These are phyloP conservation scores for Antarctomyces pellizariae DNA, from an alignment of 495 filamentous ascomycete species.

Conservation along the genomic window DNA sequence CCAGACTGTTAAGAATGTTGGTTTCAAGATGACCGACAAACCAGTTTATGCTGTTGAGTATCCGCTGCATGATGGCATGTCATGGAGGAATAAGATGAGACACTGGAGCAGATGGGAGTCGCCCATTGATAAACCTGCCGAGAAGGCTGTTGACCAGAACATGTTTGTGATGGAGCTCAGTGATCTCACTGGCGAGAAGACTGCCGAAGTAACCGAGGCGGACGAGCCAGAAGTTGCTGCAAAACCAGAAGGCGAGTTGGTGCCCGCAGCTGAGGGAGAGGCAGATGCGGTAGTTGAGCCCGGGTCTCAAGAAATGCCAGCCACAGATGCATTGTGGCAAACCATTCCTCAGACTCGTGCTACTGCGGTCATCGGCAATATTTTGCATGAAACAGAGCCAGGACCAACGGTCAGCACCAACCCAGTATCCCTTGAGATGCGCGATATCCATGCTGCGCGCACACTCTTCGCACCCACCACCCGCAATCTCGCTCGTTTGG, in stretches of 20 bases:
- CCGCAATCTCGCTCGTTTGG: slow-evolving; percentile 5
- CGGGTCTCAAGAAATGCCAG: background rate
- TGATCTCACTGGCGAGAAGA: background rate
- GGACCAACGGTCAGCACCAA: background rate
- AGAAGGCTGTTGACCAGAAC: background rate
- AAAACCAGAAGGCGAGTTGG: background rate
- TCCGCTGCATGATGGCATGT: slow-evolving; percentile 8
- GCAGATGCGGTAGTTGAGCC: background rate
- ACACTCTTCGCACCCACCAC: slow-evolving; percentile 5
- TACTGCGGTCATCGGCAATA: slow-evolving; percentile 6
- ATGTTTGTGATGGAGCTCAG: background rate
- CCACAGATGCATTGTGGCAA: background rate
- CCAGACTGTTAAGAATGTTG: slow-evolving; percentile 2
- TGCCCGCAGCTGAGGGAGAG: background rate
- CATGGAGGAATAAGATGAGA: slow-evolving; percentile 20
- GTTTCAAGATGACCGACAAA: background rate
- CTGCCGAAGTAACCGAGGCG: background rate
- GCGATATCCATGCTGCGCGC: background rate
- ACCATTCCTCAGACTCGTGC: slow-evolving; percentile 1
- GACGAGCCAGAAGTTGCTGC: background rate
- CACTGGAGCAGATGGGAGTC: slow-evolving; percentile 18
- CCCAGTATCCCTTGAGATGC: background rate
- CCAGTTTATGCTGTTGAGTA: slow-evolving; percentile 4
- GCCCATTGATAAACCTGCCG: background rate
- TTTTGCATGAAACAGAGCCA: slow-evolving; percentile 2